phyloP scores from a whole-genome alignment of 805 yeast species.

The Brettanomyces nanus region DNA sequence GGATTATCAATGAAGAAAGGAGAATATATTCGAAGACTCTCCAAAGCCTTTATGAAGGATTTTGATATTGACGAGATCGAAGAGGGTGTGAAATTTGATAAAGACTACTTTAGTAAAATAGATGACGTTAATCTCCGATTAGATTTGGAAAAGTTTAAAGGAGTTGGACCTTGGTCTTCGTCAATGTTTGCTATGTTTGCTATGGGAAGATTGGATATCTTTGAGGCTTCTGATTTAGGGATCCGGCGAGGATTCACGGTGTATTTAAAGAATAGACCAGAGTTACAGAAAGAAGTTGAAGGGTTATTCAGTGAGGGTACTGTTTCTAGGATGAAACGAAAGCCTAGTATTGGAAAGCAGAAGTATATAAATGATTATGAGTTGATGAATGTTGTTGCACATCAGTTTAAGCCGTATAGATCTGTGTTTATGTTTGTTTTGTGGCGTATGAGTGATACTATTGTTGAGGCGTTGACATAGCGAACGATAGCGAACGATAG shows the following conservation, averaged over 20 bases:
- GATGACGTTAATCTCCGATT: constrained; percentile 10
- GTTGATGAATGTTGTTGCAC: constrained; percentile 46
- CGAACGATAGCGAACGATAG: constrained; percentile 3
- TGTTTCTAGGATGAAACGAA: constrained; percentile 27
- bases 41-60: constrained; percentile 38
- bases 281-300: constrained; percentile 37
- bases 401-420: constrained; percentile 55
- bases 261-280: constrained; percentile 50
- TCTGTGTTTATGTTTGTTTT: constrained; percentile 59
- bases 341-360: constrained; percentile 10
- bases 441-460: constrained; percentile 64
- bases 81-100: constrained; percentile 10
- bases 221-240: constrained; percentile 76
- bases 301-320: constrained; percentile 25
- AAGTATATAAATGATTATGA: constrained; percentile 41
- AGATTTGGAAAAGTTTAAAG: constrained; percentile 37
- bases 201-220: constrained; percentile 56
- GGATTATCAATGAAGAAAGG: constrained; percentile 69
- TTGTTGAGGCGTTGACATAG: constrained; percentile 38
- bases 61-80: constrained; percentile 7
- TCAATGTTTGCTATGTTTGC: constrained; percentile 79
- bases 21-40: constrained; percentile 49
- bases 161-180: constrained; percentile 82
- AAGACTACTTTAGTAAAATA: constrained; percentile 12
- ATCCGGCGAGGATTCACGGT: constrained; percentile 71